These are phyloP conservation scores for Fusarium sp. DNA, from an alignment of 2,329 filamentous ascomycete species.

Conservation along the genomic window DNA sequence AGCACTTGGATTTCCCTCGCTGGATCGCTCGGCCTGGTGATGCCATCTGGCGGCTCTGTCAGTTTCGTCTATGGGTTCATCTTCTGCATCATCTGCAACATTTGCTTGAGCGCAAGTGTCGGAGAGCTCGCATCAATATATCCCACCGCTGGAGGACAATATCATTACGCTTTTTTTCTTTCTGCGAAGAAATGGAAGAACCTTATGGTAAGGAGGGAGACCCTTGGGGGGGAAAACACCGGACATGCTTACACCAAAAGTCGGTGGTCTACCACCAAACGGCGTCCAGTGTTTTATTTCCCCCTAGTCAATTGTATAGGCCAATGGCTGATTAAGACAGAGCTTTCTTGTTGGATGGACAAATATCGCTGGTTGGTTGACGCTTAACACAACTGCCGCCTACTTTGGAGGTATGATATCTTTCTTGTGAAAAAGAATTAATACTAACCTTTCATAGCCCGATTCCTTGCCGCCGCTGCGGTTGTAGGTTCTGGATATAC, in stretches of 20 bases:
- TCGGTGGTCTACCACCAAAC: too few species aligned
- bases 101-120: constrained; percentile 38
- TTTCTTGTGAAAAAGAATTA: too few species aligned
- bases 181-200: constrained; percentile 57
- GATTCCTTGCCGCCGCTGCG: constrained; percentile 58
- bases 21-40: constrained; percentile 58
- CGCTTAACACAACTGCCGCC: constrained; percentile 58
- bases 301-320: background rate
- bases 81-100: constrained; percentile 41
- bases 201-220: constrained; percentile 52
- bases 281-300: too few species aligned
- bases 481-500: constrained; percentile 56
- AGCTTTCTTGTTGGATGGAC: constrained; percentile 61
- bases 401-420: constrained; percentile 57
- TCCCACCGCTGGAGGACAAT: constrained; percentile 52
- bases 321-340: constrained; percentile 35
- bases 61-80: constrained; percentile 57
- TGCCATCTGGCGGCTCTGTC: constrained; percentile 58
- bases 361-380: constrained; percentile 61
- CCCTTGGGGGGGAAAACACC: too few species aligned
- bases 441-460: constrained; percentile 48
- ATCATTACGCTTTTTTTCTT: constrained; percentile 59
- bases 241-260: too few species aligned
- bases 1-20: constrained; percentile 56
- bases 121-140: constrained; percentile 42